Percentiles rank a stretch among this genome's conserved stretches.
Conservation (phyloP, 78 protist species). For the Guillardia theta region DNA sequence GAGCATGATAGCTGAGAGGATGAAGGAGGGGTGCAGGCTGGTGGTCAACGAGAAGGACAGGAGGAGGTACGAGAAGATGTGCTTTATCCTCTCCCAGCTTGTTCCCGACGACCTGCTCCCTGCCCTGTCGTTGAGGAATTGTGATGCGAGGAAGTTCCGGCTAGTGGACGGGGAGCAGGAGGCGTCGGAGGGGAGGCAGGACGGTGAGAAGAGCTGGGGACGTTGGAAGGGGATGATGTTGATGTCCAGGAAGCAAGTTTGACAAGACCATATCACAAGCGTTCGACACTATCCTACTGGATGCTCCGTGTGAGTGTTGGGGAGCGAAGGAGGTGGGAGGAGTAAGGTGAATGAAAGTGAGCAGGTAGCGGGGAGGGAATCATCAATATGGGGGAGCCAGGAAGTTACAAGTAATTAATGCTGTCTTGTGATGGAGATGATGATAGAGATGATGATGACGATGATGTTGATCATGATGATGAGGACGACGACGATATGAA, state of each 20-base stretch:
- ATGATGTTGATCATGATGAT: too few species aligned
- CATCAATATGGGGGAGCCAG: not conserved
- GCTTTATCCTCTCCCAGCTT: not conserved
- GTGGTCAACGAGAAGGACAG: not conserved
- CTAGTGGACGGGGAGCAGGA: not conserved
- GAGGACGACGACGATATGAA: too few species aligned
- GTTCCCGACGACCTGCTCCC: not conserved
- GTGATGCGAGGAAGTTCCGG: not conserved
- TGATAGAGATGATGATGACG: too few species aligned
- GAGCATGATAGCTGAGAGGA: not conserved
- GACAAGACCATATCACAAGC: not conserved
- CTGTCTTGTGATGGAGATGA: too few species aligned
- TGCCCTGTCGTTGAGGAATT: not conserved
- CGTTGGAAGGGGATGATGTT: too few species aligned
- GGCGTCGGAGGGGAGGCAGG: not conserved
- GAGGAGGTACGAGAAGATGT: not conserved
- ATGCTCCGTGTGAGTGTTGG: not conserved
- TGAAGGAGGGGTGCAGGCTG: not conserved
- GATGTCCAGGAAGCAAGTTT: not conserved
- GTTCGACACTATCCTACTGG: not conserved
- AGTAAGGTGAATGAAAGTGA: too few species aligned
- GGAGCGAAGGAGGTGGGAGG: not conserved
- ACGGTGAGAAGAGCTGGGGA: too few species aligned
- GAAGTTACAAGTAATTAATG: too few species aligned
- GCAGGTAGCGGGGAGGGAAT: not conserved